Percentiles rank a stretch among this genome's conserved stretches.
Evolutionary conservation across 2,329 filamentous ascomycete species (phyloP).

Genomic region (Fusarium veterinarium): DNA sequence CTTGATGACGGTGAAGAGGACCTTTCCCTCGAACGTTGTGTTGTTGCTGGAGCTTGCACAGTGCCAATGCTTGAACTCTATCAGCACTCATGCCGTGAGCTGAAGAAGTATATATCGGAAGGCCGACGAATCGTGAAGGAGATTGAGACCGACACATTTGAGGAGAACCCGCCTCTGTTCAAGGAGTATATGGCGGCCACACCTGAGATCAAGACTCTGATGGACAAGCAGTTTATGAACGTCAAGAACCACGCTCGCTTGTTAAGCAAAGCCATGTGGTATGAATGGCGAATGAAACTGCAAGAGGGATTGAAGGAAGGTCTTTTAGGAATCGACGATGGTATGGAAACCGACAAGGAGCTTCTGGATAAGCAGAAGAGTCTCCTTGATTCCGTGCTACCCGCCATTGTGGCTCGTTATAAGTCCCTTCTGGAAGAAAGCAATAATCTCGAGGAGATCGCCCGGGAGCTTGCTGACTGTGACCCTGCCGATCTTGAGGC

Average conservation of each 20-base stretch:
- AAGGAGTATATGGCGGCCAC: slow-evolving; percentile 89
- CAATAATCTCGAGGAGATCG: slow-evolving; percentile 75
- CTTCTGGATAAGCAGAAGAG: slow-evolving; percentile 75
- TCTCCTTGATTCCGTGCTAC: slow-evolving; percentile 75
- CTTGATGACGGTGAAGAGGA: slow-evolving; percentile 60
- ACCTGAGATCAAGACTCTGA: slow-evolving; percentile 82
- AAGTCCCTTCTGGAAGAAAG: slow-evolving; percentile 72
- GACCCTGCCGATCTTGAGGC: slow-evolving; percentile 82
- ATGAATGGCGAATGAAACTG: slow-evolving; percentile 94
- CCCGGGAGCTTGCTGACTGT: slow-evolving; percentile 79
- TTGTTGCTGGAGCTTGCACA: slow-evolving; percentile 90
- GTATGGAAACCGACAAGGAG: slow-evolving; percentile 79
- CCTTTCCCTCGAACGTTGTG: slow-evolving; percentile 76
- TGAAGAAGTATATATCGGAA: slow-evolving; percentile 97
- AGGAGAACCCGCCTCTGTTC: slow-evolving; percentile 92
- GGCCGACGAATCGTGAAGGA: slow-evolving; percentile 89
- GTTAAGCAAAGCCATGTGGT: slow-evolving; percentile 96
- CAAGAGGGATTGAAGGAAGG: slow-evolving; percentile 84
- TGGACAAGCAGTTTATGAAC: slow-evolving; percentile 98
- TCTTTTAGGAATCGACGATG: slow-evolving; percentile 78
- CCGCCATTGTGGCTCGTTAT: slow-evolving; percentile 70
- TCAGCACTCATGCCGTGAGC: slow-evolving; percentile 93
- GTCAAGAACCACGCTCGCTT: slow-evolving; percentile 93
- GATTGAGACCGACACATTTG: slow-evolving; percentile 88
- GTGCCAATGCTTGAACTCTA: slow-evolving; percentile 94